Evolutionary conservation across 192 early-diverging fungal genomes (phyloP).

Genomic region (Lobosporangium transversale): DNA sequence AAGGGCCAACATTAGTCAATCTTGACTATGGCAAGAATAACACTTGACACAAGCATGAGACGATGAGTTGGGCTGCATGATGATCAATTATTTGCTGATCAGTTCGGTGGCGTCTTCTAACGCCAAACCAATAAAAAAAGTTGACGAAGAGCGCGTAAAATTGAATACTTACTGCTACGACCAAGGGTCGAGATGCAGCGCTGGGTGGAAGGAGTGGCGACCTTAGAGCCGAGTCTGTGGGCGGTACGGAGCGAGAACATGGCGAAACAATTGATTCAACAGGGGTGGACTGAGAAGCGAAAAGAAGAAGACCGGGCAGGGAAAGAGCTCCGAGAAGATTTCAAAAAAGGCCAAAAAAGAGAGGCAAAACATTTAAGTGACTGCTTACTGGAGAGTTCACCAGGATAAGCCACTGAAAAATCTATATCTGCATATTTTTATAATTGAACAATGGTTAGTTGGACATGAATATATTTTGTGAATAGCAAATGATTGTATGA

Average conservation of each 20-base stretch:
- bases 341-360: not conserved
- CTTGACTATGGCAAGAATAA: not conserved
- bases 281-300: conserved; percentile 2
- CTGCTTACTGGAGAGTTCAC: not conserved
- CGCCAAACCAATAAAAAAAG: too few relatives aligned
- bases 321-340: not conserved
- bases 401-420: too few relatives aligned
- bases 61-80: not conserved
- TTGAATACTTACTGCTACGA: conserved; percentile 52
- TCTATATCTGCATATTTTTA: too few relatives aligned
- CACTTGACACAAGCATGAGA: not conserved
- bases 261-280: conserved; percentile 13
- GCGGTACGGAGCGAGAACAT: conserved; percentile 51
- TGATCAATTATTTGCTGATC: too few relatives aligned
- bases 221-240: conserved; percentile 48
- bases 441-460: too few relatives aligned
- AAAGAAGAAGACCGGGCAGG: not conserved
- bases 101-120: too few relatives aligned
- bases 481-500: too few relatives aligned
- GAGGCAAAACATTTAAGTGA: too few relatives aligned
- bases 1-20: not conserved
- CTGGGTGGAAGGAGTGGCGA: conserved; percentile 43
- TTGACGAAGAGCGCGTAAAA: too few relatives aligned
- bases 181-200: conserved; percentile 53
- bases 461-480: not conserved